phyloP scores from a whole-genome alignment of 139 green algal species.

The Pedinophyceae sp. region DNA sequence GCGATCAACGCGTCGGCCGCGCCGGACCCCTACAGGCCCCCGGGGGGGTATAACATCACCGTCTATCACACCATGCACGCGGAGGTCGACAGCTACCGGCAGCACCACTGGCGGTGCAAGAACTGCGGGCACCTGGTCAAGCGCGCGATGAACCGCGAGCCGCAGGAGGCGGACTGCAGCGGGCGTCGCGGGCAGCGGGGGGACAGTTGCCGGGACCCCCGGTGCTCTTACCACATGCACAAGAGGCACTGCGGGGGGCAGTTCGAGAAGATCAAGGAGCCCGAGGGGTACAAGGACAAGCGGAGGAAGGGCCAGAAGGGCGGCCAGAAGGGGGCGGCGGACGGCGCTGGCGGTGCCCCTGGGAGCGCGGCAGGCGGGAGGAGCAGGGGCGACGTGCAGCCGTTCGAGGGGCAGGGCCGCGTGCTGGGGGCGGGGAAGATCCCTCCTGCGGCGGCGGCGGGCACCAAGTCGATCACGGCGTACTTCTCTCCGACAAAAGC shows the following conservation, averaged over 20 bases:
- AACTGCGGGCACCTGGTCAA: slow-evolving; percentile 29
- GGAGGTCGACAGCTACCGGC: slow-evolving; percentile 40
- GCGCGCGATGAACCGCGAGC: slow-evolving; percentile 41
- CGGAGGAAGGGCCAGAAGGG: too few relatives aligned
- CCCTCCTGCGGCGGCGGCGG: too few relatives aligned
- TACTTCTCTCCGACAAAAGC: too few relatives aligned
- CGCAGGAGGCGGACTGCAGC: slow-evolving; percentile 47
- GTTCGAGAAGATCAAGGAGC: slow-evolving; percentile 25
- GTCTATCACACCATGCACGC: slow-evolving; percentile 40
- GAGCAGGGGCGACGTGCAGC: not conserved
- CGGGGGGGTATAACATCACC: slow-evolving; percentile 46
- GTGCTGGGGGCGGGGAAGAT: not conserved
- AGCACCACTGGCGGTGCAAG: slow-evolving; percentile 24
- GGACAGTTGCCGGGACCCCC: slow-evolving; percentile 22
- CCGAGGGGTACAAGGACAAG: slow-evolving; percentile 3
- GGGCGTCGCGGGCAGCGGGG: slow-evolving; percentile 6
- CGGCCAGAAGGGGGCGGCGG: not conserved
- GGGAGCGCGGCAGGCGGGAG: not conserved
- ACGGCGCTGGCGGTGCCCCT: not conserved
- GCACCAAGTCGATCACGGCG: not conserved
- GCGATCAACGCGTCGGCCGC: slow-evolving; percentile 34
- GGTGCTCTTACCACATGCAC: slow-evolving; percentile 41
- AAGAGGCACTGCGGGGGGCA: slow-evolving; percentile 29
- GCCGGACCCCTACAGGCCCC: slow-evolving; percentile 35
- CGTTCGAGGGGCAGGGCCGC: not conserved